Evolutionary conservation across 2,329 filamentous ascomycete genomes (phyloP).

Genomic region (Botrytis galanthina): DNA sequence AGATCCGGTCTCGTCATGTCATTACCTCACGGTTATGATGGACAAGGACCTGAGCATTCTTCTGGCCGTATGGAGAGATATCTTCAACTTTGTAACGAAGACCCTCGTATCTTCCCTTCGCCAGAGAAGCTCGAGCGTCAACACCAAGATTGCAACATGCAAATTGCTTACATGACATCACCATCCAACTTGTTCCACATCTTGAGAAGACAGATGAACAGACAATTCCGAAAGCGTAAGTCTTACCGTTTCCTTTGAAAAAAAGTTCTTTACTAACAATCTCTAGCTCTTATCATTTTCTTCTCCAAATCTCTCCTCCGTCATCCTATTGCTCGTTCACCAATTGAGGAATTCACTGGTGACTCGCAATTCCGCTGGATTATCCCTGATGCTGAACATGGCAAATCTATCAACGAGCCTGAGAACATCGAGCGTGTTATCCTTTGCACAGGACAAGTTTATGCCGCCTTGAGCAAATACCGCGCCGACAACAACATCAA

Average conservation of each 20-base stretch:
- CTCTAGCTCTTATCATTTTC: slow-evolving; percentile 84
- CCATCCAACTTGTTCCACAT: slow-evolving; percentile 96
- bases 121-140: slow-evolving; percentile 89
- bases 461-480: slow-evolving; percentile 85
- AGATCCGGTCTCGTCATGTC: slow-evolving; percentile 95
- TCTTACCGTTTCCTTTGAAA: slow-evolving; percentile 29
- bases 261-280: slow-evolving; percentile 27
- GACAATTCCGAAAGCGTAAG: slow-evolving; percentile 98
- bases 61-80: slow-evolving; percentile 97
- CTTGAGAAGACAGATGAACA: slow-evolving; percentile 94
- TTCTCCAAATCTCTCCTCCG: slow-evolving; percentile 97
- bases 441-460: slow-evolving; percentile 93
- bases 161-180: slow-evolving; percentile 95
- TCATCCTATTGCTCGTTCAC: slow-evolving; percentile 86
- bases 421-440: slow-evolving; percentile 93
- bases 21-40: slow-evolving; percentile 95
- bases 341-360: slow-evolving; percentile 85
- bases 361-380: slow-evolving; percentile 97
- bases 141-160: slow-evolving; percentile 99
- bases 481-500: slow-evolving; percentile 82
- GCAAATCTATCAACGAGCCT: slow-evolving; percentile 69
- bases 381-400: slow-evolving; percentile 84
- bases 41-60: slow-evolving; percentile 96
- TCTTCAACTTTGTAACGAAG: slow-evolving; percentile 95
- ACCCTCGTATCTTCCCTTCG: slow-evolving; percentile 87